Conservation (phyloP, 2,329 filamentous ascomycete species). For the Macrophomina tecta region DNA sequence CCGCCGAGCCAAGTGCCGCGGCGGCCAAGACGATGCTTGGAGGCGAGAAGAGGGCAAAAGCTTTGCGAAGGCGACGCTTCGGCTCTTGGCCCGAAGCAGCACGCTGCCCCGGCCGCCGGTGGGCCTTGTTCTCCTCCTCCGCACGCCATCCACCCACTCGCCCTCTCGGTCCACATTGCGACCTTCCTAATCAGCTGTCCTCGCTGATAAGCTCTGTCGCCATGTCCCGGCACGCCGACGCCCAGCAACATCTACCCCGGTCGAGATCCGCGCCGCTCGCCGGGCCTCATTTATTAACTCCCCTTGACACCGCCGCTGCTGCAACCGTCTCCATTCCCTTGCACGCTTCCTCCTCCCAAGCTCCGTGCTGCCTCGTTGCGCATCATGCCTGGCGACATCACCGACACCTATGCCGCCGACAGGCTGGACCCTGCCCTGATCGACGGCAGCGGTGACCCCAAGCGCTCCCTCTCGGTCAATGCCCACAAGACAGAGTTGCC, state of each 20-base stretch:
- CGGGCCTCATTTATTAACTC: constrained; percentile 10
- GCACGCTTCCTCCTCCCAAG: background rate
- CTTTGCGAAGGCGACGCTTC: background rate
- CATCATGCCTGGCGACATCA: constrained; percentile 32
- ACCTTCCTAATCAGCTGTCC: constrained; percentile 15
- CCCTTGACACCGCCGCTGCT: too few relatives aligned
- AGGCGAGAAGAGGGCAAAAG: background rate
- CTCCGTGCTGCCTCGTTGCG: background rate
- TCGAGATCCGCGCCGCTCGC: background rate
- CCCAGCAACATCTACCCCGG: background rate
- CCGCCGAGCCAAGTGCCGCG: background rate
- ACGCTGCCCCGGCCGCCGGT: background rate
- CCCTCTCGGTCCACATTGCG: background rate
- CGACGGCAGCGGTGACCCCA: constrained; percentile 43
- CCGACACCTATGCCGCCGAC: constrained; percentile 34
- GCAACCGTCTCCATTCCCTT: background rate
- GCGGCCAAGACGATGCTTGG: constrained; percentile 4
- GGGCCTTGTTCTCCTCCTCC: background rate
- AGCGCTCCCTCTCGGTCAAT: constrained; percentile 37
- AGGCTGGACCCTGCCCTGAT: constrained; percentile 43
- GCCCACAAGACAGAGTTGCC: constrained; percentile 35
- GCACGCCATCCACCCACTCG: background rate
- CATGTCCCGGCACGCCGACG: constrained; percentile 10
- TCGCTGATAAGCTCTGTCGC: constrained; percentile 5
- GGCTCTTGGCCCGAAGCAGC: background rate